phyloP scores from a whole-genome alignment of 139 green algal genomes.

The Closterium sp. region DNA sequence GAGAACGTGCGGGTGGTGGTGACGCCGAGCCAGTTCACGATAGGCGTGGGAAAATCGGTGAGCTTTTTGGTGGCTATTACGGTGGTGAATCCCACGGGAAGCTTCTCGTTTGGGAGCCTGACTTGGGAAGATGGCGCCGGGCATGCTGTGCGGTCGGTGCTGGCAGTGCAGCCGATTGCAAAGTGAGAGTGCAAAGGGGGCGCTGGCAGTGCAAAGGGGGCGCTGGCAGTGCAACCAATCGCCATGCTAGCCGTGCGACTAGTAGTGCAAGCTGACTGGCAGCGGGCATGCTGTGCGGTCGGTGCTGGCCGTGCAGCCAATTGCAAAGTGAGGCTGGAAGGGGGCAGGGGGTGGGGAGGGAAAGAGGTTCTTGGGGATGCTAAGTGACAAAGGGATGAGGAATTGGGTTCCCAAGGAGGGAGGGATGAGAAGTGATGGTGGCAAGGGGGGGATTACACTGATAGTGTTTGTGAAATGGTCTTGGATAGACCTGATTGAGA shows the following conservation, averaged over 20 bases:
- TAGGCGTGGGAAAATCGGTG: background rate
- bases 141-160: background rate
- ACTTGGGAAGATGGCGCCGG: background rate
- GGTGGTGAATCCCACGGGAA: background rate
- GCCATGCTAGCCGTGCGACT: too few species aligned
- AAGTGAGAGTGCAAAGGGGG: background rate
- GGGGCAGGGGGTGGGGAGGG: too few species aligned
- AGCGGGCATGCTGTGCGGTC: background rate
- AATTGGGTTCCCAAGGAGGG: background rate
- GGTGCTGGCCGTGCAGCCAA: background rate
- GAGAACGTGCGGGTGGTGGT: background rate
- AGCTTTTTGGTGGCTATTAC: background rate
- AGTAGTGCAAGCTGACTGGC: background rate
- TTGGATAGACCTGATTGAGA: too few species aligned
- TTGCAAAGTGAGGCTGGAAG: background rate
- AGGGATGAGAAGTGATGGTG: background rate
- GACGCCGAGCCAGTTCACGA: background rate
- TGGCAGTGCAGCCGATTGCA: background rate
- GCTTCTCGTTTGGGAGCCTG: background rate
- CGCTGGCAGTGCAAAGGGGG: background rate
- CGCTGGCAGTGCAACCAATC: too few species aligned
- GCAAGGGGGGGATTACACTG: background rate
- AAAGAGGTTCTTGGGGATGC: too few species aligned
- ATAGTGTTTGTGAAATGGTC: too few species aligned
- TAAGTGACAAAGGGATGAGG: background rate